phyloP scores from a whole-genome alignment of 202 grass and related monocot genomes.

The Zizania palustris region DNA sequence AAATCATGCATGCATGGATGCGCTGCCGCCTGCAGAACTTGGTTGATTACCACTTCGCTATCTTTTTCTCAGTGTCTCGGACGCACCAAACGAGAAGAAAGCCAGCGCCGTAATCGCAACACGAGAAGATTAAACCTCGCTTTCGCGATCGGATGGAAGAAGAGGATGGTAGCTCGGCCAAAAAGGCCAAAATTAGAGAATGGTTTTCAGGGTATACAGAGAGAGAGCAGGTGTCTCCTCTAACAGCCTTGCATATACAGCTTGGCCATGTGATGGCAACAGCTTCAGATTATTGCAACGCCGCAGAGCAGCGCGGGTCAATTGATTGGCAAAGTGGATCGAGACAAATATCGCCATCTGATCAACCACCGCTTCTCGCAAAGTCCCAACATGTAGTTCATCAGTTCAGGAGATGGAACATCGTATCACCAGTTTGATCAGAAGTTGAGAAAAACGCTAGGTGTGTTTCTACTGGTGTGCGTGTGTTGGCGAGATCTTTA shows the following conservation, averaged over 20 bases:
- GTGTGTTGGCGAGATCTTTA: constrained; percentile 17
- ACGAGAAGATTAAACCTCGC: not conserved
- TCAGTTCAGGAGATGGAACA: not conserved
- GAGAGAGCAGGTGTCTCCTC: not conserved
- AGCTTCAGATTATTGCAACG: not conserved
- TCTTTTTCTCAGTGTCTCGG: not conserved
- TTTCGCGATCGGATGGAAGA: not conserved
- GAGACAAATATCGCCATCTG: constrained; percentile 5
- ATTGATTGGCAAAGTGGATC: constrained; percentile 14
- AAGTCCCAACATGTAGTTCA: not conserved
- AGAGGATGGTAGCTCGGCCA: not conserved
- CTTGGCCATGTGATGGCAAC: constrained; percentile 13
- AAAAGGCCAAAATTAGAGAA: not conserved
- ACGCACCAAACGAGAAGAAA: not conserved
- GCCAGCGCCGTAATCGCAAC: not conserved
- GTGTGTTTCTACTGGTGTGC: not conserved
- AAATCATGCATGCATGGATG: not conserved
- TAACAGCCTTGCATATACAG: constrained; percentile 3
- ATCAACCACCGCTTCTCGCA: not conserved
- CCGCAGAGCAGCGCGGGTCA: not conserved
- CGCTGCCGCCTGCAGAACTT: not conserved
- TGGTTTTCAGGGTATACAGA: not conserved
- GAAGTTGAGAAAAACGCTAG: no score
- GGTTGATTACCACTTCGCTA: not conserved
- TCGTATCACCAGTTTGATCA: not conserved